Evolutionary conservation across 2,329 filamentous ascomycete species (phyloP).

Genomic region (Plectosphaerella cucumerina): DNA sequence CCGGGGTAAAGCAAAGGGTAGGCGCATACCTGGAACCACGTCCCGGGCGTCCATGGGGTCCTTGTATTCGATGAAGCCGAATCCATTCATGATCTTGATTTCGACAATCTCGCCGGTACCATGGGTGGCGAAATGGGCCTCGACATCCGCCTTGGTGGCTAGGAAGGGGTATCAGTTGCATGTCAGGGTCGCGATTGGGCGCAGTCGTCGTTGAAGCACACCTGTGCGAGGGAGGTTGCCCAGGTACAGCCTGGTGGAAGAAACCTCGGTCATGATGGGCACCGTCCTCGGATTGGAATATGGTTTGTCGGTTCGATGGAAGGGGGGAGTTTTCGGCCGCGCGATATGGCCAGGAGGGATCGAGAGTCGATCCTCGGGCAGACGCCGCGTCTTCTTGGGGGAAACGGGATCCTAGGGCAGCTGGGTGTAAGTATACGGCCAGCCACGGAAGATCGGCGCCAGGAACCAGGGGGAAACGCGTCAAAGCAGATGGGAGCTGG

Average conservation of each 20-base stretch:
- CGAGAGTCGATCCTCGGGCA: no score
- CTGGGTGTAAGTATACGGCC: neutral
- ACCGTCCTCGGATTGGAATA: neutral
- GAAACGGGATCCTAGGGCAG: neutral
- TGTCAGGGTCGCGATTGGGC: neutral
- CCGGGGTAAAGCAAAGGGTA: slow-evolving; percentile 10
- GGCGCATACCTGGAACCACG: slow-evolving; percentile 89
- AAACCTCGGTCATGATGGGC: slow-evolving; percentile 76
- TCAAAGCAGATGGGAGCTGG: neutral
- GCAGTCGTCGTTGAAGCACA: slow-evolving; percentile 42
- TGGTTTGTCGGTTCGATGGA: no score
- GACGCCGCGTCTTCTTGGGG: no score
- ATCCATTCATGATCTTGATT: slow-evolving; percentile 99
- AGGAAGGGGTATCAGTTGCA: slow-evolving; percentile 13
- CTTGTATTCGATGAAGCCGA: slow-evolving; percentile 99
- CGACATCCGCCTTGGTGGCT: slow-evolving; percentile 97
- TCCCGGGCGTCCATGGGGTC: slow-evolving; percentile 97
- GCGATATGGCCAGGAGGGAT: no score
- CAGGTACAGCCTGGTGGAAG: slow-evolving; percentile 91
- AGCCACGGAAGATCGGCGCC: neutral
- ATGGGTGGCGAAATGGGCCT: slow-evolving; percentile 92
- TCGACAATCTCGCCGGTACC: slow-evolving; percentile 96
- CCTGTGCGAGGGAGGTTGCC: slow-evolving; percentile 96
- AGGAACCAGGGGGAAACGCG: neutral
- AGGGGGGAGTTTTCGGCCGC: no score